Percentiles rank a stretch among this genome's conserved stretches.
Conservation (phyloP, 306 rosid species). For the Casuarina equisetifolia region DNA sequence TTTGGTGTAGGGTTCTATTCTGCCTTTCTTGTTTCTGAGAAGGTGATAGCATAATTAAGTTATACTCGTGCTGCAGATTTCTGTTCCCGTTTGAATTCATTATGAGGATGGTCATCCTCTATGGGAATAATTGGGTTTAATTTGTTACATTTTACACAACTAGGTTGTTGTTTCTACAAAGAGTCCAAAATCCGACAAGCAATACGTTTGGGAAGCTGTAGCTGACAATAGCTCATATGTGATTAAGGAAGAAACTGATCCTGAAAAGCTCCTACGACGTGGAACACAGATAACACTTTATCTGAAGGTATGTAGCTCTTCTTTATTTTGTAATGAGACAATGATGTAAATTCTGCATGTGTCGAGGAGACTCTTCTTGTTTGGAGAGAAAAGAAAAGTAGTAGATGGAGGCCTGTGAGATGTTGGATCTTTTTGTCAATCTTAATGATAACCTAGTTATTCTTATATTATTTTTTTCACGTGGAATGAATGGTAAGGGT, state of each 20-base stretch:
- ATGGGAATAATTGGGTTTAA: slow-evolving; percentile 29
- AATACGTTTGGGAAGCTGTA: slow-evolving; percentile 82
- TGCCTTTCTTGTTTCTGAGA: slow-evolving; percentile 95
- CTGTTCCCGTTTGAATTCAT: slow-evolving; percentile 4
- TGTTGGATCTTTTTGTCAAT: not conserved
- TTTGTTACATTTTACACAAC: slow-evolving; percentile 26
- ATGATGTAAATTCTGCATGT: slow-evolving; percentile 2
- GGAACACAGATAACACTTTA: slow-evolving; percentile 92
- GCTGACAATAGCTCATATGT: slow-evolving; percentile 90
- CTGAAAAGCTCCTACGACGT: slow-evolving; percentile 70
- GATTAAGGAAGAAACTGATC: slow-evolving; percentile 90
- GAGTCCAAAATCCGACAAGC: slow-evolving; percentile 93
- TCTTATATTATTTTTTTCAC: not conserved
- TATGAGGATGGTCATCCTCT: not conserved
- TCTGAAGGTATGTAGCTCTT: slow-evolving; percentile 57
- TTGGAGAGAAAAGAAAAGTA: not conserved
- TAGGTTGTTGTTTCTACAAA: slow-evolving; percentile 94
- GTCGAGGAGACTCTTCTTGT: not conserved
- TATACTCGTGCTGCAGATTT: not conserved
- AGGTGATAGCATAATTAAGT: slow-evolving; percentile 43
- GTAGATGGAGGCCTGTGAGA: not conserved
- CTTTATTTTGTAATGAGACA: slow-evolving; percentile 8
- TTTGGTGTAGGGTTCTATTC: slow-evolving; percentile 99
- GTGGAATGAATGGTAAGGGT: not conserved
- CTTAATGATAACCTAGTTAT: not conserved